phyloP scores from a whole-genome alignment of 441 rosid species.

The Euphorbia celastroides region DNA sequence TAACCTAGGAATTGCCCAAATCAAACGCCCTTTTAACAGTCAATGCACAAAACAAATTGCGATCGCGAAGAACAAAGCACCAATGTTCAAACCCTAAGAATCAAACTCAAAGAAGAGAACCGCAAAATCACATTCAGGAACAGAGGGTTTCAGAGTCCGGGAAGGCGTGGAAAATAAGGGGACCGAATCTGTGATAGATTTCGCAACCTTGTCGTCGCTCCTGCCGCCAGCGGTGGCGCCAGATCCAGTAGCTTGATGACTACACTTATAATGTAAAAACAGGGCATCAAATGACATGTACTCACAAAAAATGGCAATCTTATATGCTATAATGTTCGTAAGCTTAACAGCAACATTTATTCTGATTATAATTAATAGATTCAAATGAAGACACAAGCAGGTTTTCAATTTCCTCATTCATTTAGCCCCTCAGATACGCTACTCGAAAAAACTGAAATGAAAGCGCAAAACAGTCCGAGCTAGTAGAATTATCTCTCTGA shows the following conservation, averaged over 20 bases:
- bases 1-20: too few species aligned
- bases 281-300: not conserved
- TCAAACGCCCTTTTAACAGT: too few species aligned
- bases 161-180: slow-evolving; percentile 3
- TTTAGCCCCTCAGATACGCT: not conserved
- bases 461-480: not conserved
- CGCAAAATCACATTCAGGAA: slow-evolving; percentile 7
- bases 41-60: too few species aligned
- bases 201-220: not conserved
- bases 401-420: not conserved
- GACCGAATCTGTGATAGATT: slow-evolving; percentile 2
- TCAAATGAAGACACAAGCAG: not conserved
- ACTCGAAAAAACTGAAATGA: not conserved
- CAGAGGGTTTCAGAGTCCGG: slow-evolving; percentile 3
- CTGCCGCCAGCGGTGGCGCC: not conserved
- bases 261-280: not conserved
- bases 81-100: too few species aligned
- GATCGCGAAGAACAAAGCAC: too few species aligned
- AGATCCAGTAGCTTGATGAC: not conserved
- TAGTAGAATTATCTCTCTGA: not conserved
- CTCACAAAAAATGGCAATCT: not conserved
- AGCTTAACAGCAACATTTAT: slow-evolving; percentile 20
- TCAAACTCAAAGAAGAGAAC: too few species aligned
- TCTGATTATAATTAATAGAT: not conserved
- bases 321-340: not conserved